Conservation (phyloP, 228 moss, liverwort and hornwort species). For the Sphagnum fallax region DNA sequence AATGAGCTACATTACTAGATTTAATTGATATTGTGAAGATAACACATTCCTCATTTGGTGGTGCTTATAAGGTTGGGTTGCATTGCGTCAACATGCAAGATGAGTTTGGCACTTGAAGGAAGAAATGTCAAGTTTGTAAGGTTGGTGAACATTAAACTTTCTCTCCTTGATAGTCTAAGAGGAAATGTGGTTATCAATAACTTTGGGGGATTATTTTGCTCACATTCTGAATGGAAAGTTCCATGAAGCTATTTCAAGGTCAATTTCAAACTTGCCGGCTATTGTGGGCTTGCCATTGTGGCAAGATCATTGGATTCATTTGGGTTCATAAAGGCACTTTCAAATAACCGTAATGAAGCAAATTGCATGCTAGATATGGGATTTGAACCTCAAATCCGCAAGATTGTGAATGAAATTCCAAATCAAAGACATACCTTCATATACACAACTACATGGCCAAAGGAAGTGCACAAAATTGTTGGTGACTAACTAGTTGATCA, state of each 20-base stretch:
- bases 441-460: slow-evolving; percentile 98
- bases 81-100: slow-evolving; percentile 50
- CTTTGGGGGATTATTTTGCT: not conserved
- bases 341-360: slow-evolving; percentile 39
- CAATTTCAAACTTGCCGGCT: not conserved
- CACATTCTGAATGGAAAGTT: not conserved
- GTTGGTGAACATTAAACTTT: slow-evolving; percentile 60
- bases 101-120: slow-evolving; percentile 41
- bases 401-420: slow-evolving; percentile 90
- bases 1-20: too few relatives aligned
- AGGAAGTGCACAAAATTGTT: slow-evolving; percentile 93
- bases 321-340: too few relatives aligned
- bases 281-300: slow-evolving; percentile 16
- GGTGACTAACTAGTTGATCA: slow-evolving; percentile 75
- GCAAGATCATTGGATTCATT: not conserved
- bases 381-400: slow-evolving; percentile 93
- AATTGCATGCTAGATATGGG: slow-evolving; percentile 99
- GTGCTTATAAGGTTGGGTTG: slow-evolving; percentile 47
- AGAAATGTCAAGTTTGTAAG: slow-evolving; percentile 46
- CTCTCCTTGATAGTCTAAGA: slow-evolving; percentile 24
- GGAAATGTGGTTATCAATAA: slow-evolving; percentile 12
- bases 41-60: not conserved
- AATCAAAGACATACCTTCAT: slow-evolving; percentile 81
- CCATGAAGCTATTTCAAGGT: not conserved
- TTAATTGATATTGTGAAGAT: too few relatives aligned